phyloP scores from a whole-genome alignment of 1,139 yeast genomes.

The Suhomyces terraborum region DNA sequence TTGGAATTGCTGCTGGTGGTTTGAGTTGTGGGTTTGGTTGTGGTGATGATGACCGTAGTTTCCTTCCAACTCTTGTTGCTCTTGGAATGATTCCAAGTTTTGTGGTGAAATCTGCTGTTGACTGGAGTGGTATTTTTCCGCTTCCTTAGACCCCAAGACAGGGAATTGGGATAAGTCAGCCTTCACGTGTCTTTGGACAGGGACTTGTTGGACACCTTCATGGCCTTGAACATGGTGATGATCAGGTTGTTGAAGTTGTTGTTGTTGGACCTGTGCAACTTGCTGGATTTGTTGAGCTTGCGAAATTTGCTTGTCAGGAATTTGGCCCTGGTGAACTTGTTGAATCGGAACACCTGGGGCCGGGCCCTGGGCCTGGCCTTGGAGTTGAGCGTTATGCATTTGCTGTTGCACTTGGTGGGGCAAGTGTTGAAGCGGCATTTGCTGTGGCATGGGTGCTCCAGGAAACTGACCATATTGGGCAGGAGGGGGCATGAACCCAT shows the following conservation, averaged over 20 bases:
- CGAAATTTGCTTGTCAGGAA: slow-evolving; percentile 12
- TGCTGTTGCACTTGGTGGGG: slow-evolving; percentile 20
- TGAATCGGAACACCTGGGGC: slow-evolving; percentile 2
- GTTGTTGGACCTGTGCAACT: slow-evolving; percentile 20
- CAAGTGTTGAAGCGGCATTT: slow-evolving; percentile 31
- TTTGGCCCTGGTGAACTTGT: slow-evolving; percentile 1
- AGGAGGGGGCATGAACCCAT: slow-evolving; percentile 42
- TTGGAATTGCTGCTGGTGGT: slow-evolving; percentile 17
- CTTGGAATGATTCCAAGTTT: not conserved
- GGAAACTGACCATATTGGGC: slow-evolving; percentile 40
- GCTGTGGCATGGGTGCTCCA: slow-evolving; percentile 24
- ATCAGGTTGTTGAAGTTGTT: slow-evolving; percentile 16
- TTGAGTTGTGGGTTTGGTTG: slow-evolving; percentile 1
- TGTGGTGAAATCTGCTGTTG: slow-evolving; percentile 3
- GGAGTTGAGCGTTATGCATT: slow-evolving; percentile 18
- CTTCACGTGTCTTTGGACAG: slow-evolving; percentile 18
- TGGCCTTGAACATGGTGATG: slow-evolving; percentile 14
- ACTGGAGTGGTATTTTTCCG: slow-evolving; percentile 14
- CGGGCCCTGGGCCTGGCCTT: slow-evolving; percentile 9
- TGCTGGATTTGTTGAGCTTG: slow-evolving; percentile 16
- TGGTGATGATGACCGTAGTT: slow-evolving; percentile 13
- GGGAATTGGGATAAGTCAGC: slow-evolving; percentile 54
- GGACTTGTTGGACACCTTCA: slow-evolving; percentile 15
- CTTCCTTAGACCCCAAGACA: slow-evolving; percentile 49
- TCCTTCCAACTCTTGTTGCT: slow-evolving; percentile 7